These are phyloP conservation scores for Opeltia flavorubescens DNA, from an alignment of 495 filamentous ascomycete species.

Conservation along the genomic window DNA sequence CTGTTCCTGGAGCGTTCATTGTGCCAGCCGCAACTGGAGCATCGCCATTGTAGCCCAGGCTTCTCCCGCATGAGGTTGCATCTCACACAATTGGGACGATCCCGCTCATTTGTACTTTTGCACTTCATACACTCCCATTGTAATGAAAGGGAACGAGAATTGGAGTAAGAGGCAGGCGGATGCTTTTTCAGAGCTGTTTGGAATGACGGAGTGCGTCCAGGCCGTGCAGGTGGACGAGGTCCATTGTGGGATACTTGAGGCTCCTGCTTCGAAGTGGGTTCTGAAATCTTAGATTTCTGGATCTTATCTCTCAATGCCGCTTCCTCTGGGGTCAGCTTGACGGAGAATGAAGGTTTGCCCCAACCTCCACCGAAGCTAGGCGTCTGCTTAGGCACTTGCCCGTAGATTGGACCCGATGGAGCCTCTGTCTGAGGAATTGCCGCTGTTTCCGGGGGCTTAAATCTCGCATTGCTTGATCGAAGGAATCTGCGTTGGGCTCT, in stretches of 20 bases:
- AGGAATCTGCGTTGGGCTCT: constrained; percentile 8
- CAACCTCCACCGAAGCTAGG: background rate
- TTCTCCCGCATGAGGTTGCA: background rate
- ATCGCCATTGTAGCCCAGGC: background rate
- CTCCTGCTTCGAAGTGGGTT: background rate
- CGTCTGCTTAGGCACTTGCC: background rate
- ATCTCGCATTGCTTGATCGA: background rate
- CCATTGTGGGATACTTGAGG: background rate
- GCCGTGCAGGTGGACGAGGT: background rate
- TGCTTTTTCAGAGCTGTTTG: too few relatives aligned
- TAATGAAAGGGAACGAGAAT: too few relatives aligned
- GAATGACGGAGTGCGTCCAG: too few relatives aligned
- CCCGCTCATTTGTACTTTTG: background rate
- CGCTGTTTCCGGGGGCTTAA: constrained; percentile 6
- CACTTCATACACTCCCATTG: background rate
- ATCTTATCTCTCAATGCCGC: background rate
- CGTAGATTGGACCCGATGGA: background rate
- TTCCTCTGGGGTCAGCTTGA: constrained; percentile 2
- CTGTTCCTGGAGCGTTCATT: background rate
- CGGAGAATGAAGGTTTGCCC: background rate
- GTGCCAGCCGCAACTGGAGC: background rate
- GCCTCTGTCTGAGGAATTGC: background rate
- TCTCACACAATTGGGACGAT: background rate
- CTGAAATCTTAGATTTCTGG: background rate
- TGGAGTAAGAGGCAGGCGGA: too few relatives aligned